Percentiles rank a stretch among this genome's conserved stretches.
phyloP scores from a whole-genome alignment of 371 early-diverging fungal genomes.

The Actinomortierella ambigua region DNA sequence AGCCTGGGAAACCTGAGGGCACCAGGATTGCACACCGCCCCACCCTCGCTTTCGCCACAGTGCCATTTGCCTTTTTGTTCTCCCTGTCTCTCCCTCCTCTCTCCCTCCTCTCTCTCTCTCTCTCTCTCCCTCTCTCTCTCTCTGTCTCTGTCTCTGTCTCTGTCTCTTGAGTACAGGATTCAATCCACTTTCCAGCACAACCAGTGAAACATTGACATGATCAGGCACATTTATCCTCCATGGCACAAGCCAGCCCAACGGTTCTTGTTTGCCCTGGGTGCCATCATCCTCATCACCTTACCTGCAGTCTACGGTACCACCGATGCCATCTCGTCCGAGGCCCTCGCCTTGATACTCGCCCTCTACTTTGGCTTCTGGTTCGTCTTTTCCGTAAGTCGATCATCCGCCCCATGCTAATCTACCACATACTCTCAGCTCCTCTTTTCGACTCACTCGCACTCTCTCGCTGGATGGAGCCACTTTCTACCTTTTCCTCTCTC shows the following conservation, averaged over 20 bases:
- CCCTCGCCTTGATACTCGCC: slow-evolving; percentile 23
- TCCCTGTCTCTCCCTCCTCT: not conserved
- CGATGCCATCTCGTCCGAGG: slow-evolving; percentile 15
- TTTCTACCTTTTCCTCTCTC: too few relatives aligned
- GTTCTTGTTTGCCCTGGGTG: slow-evolving; percentile 14
- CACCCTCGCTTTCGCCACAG: slow-evolving; percentile 1
- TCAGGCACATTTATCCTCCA: slow-evolving; percentile 23
- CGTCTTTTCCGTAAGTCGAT: slow-evolving; percentile 32
- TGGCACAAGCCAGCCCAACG: slow-evolving; percentile 32
- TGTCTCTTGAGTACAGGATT: too few relatives aligned
- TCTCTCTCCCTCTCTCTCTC: slow-evolving; percentile 2
- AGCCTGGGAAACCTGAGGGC: not conserved
- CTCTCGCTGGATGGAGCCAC: too few relatives aligned
- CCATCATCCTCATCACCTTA: slow-evolving; percentile 16
- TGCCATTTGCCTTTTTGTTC: not conserved
- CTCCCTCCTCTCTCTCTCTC: not conserved
- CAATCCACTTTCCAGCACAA: too few relatives aligned
- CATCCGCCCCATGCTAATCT: too few relatives aligned
- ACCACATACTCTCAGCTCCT: too few relatives aligned
- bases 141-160: not conserved
- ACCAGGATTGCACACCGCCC: not conserved
- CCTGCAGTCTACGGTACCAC: slow-evolving; percentile 22
- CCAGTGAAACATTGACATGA: slow-evolving; percentile 5
- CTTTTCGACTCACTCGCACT: too few relatives aligned
- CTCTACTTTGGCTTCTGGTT: slow-evolving; percentile 30